phyloP scores from a whole-genome alignment of 2,329 filamentous ascomycete genomes.

The Leptographium flavum region DNA sequence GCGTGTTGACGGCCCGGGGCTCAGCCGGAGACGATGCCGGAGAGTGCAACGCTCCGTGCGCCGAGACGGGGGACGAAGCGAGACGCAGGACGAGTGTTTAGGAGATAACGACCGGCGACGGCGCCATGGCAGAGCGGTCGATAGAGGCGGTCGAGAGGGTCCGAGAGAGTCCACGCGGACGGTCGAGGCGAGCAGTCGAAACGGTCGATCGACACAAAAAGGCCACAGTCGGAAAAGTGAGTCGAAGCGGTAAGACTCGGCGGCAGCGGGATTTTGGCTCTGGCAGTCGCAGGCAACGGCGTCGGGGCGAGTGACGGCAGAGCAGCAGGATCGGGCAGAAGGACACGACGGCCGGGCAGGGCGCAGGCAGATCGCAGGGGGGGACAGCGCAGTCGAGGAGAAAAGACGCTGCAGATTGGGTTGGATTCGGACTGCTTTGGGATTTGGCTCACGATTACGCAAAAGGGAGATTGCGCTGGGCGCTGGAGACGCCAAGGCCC shows the following conservation, averaged over 20 bases:
- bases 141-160: too few relatives aligned
- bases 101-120: not conserved
- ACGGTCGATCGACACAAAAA: too few relatives aligned
- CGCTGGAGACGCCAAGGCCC: too few relatives aligned
- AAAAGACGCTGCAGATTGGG: not conserved
- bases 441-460: too few relatives aligned
- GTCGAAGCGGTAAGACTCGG: not conserved
- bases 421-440: too few relatives aligned
- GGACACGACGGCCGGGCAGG: not conserved
- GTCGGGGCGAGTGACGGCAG: not conserved
- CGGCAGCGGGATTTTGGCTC: not conserved
- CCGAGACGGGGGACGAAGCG: not conserved
- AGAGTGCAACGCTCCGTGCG: not conserved
- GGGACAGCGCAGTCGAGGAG: not conserved
- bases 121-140: constrained; percentile 8
- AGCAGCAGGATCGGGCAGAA: not conserved
- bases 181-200: too few relatives aligned
- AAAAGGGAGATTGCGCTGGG: not conserved
- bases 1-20: too few relatives aligned
- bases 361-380: not conserved
- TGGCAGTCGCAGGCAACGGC: not conserved
- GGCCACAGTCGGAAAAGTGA: too few relatives aligned
- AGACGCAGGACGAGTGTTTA: not conserved
- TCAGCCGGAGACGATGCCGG: not conserved
- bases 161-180: too few relatives aligned